Conservation (phyloP, 805 yeast genomes). For the Saccharomycodes ludwigii region DNA sequence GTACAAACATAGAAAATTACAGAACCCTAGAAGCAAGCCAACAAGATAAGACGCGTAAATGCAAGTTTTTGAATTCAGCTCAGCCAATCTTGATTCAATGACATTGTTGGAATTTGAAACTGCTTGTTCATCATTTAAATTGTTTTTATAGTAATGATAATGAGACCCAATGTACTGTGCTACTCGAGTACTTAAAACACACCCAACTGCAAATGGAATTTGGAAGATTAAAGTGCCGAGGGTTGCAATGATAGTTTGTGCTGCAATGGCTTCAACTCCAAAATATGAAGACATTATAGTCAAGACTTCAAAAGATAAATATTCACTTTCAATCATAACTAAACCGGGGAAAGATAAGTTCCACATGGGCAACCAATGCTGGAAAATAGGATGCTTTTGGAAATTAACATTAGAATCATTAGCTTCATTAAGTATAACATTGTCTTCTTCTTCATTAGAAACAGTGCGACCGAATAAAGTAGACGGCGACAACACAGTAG, state of each 20-base stretch:
- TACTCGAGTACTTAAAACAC: slow-evolving; percentile 42
- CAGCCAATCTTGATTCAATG: too few relatives aligned
- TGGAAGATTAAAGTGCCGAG: slow-evolving; percentile 40
- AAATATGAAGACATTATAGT: slow-evolving; percentile 40
- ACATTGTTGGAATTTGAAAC: too few relatives aligned
- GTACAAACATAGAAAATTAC: too few relatives aligned
- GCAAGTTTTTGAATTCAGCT: too few relatives aligned
- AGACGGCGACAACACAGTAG: background rate
- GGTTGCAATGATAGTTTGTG: slow-evolving; percentile 43
- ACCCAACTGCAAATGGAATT: slow-evolving; percentile 46
- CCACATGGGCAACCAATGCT: slow-evolving; percentile 23
- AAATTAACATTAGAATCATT: background rate
- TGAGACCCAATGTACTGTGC: slow-evolving; percentile 41
- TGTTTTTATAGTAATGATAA: too few relatives aligned
- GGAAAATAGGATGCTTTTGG: slow-evolving; percentile 6
- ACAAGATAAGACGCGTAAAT: too few relatives aligned
- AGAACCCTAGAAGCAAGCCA: too few relatives aligned
- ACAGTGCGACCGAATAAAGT: too few relatives aligned
- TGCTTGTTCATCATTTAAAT: too few relatives aligned
- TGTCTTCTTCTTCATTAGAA: too few relatives aligned
- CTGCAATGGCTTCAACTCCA: slow-evolving; percentile 41
- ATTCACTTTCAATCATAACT: slow-evolving; percentile 43
- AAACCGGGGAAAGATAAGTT: slow-evolving; percentile 41
- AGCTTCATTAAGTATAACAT: background rate
- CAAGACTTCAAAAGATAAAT: slow-evolving; percentile 44